Evolutionary conservation across 2,329 filamentous ascomycete genomes (phyloP).

Genomic region (Fusarium foetens): DNA sequence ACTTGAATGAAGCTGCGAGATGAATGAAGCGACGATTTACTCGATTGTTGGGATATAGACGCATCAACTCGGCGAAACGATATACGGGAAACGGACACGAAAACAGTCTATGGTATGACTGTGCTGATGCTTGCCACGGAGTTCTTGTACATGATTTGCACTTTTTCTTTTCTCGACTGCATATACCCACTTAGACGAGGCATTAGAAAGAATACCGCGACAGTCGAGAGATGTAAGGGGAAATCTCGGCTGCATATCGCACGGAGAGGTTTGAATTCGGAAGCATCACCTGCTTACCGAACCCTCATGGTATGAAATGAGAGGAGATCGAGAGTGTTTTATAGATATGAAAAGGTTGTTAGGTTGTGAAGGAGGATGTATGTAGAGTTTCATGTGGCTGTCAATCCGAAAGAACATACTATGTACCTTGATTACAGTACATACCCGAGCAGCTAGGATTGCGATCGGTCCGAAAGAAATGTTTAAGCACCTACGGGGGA

Average conservation of each 20-base stretch:
- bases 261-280: slow-evolving; percentile 5
- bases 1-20: neutral
- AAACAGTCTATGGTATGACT: slow-evolving; percentile 1
- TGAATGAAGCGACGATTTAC: neutral
- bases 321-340: slow-evolving; percentile 10
- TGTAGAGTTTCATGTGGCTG: slow-evolving; percentile 26
- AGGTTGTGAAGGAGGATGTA: slow-evolving; percentile 6
- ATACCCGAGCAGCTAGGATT: neutral
- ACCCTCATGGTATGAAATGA: slow-evolving; percentile 9
- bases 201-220: slow-evolving; percentile 31
- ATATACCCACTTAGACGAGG: slow-evolving; percentile 40
- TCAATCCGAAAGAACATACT: neutral
- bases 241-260: neutral
- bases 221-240: slow-evolving; percentile 1
- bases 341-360: slow-evolving; percentile 13
- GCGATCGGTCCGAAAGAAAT: slow-evolving; percentile 5
- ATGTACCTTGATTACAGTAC: neutral
- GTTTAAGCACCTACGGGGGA: neutral
- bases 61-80: slow-evolving; percentile 21
- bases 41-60: slow-evolving; percentile 7
- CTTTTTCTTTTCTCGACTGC: slow-evolving; percentile 21
- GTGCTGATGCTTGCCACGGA: slow-evolving; percentile 26
- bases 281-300: neutral
- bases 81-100: slow-evolving; percentile 28
- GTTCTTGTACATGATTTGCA: slow-evolving; percentile 33